These are phyloP conservation scores for Aspergillus sclerotialis DNA, from an alignment of 2,329 filamentous ascomycete species.

Conservation along the genomic window DNA sequence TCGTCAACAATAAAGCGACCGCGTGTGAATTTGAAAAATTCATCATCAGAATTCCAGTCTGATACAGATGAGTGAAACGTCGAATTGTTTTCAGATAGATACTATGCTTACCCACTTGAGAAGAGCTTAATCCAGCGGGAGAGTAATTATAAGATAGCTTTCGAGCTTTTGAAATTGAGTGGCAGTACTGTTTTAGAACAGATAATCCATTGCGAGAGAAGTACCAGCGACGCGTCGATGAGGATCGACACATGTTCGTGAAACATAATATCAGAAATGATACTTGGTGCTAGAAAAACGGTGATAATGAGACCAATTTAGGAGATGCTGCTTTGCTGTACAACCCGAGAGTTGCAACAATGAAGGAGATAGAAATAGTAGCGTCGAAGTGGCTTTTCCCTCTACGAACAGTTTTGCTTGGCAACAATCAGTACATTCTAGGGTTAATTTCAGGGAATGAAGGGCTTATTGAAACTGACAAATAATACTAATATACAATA, in stretches of 20 bases:
- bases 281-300: neutral
- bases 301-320: neutral
- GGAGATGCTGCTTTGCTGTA: neutral
- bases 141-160: constrained; percentile 2
- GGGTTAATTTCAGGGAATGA: too few relatives aligned
- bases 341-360: too few relatives aligned
- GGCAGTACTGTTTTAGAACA: constrained; percentile 7
- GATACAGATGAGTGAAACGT: constrained; percentile 9
- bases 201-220: constrained; percentile 5
- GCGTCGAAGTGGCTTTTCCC: too few relatives aligned
- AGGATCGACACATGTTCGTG: constrained; percentile 8
- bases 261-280: constrained; percentile 3
- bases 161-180: constrained; percentile 9
- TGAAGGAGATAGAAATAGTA: too few relatives aligned
- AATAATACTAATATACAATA: too few relatives aligned
- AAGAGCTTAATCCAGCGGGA: constrained; percentile 7
- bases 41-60: constrained; percentile 21
- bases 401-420: too few relatives aligned
- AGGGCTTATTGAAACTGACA: too few relatives aligned
- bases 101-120: constrained; percentile 10
- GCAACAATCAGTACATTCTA: too few relatives aligned
- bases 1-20: constrained; percentile 22
- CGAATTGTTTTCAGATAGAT: constrained; percentile 5
- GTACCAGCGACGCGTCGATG: constrained; percentile 7
- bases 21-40: constrained; percentile 23